Percentiles rank a stretch among this genome's conserved stretches.
Evolutionary conservation across 345 rosid species (phyloP).

Genomic region (Salix viminalis): DNA sequence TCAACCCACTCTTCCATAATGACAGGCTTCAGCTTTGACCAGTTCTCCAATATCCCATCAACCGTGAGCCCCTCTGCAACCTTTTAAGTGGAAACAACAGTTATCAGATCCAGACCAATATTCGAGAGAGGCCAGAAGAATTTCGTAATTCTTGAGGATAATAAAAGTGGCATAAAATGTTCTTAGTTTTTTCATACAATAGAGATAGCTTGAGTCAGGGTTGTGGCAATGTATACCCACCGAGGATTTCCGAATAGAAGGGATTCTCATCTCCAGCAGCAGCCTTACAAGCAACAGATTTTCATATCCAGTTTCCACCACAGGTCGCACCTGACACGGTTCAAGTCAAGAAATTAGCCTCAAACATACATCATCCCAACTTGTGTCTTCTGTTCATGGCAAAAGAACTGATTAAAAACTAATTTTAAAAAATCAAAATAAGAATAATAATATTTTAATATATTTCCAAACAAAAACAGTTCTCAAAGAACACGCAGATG

Average conservation of each 20-base stretch:
- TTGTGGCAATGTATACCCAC: slow-evolving; percentile 36
- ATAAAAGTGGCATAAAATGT: not conserved
- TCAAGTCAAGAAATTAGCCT: slow-evolving; percentile 7
- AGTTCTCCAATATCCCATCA: slow-evolving; percentile 63
- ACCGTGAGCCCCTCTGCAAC: slow-evolving; percentile 69
- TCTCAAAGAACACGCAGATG: too few species aligned
- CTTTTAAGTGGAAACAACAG: slow-evolving; percentile 37
- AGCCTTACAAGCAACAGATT: slow-evolving; percentile 73
- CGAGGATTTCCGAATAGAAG: slow-evolving; percentile 65
- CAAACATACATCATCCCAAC: not conserved
- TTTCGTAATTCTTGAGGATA: not conserved
- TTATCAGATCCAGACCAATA: slow-evolving; percentile 15
- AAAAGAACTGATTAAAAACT: not conserved
- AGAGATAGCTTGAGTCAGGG: not conserved
- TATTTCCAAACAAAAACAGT: too few species aligned
- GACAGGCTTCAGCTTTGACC: slow-evolving; percentile 74
- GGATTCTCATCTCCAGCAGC: slow-evolving; percentile 65
- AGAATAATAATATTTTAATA: too few species aligned
- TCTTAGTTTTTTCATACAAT: slow-evolving; percentile 4
- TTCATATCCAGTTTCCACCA: slow-evolving; percentile 93
- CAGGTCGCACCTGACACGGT: slow-evolving; percentile 74
- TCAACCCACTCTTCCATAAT: slow-evolving; percentile 84
- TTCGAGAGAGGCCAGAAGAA: not conserved
- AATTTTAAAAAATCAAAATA: too few species aligned
- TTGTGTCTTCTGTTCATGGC: not conserved